Evolutionary conservation across 73 alveolate genomes (phyloP).

Genomic region (Paramecium bursaria): DNA sequence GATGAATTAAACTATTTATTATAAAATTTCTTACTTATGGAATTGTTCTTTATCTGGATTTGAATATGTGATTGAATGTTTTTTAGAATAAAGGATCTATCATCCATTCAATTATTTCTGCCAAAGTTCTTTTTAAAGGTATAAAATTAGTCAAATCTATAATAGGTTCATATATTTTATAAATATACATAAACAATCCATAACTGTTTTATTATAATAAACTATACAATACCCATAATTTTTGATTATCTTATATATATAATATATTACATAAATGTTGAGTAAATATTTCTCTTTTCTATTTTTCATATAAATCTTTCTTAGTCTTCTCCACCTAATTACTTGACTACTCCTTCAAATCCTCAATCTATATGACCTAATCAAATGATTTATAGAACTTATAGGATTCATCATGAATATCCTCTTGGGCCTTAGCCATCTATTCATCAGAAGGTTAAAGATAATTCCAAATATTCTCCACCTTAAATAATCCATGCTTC

Average conservation of each 20-base stretch:
- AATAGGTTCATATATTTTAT: constrained; percentile 26
- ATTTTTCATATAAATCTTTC: constrained; percentile 35
- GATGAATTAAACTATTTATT: background rate
- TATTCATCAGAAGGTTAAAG: constrained; percentile 37
- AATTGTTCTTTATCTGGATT: background rate
- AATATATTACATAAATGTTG: constrained; percentile 38
- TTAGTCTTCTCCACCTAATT: too few relatives aligned
- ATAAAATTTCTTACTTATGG: background rate
- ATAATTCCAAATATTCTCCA: constrained; percentile 48
- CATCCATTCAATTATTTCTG: constrained; percentile 38
- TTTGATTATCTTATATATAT: constrained; percentile 18
- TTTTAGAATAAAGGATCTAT: constrained; percentile 36
- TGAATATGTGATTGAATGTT: background rate
- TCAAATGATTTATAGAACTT: constrained; percentile 49
- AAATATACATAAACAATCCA: background rate
- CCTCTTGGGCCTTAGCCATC: constrained; percentile 11
- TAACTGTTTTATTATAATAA: background rate
- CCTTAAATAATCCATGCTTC: constrained; percentile 30
- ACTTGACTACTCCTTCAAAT: constrained; percentile 24
- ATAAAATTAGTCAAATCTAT: constrained; percentile 27
- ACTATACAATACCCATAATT: constrained; percentile 50
- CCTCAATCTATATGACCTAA: constrained; percentile 22
- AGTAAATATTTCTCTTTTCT: constrained; percentile 22
- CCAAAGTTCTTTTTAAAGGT: constrained; percentile 7
- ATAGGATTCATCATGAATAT: constrained; percentile 18